phyloP scores from a whole-genome alignment of 306 rosid species.

The Bauhinia variegata region DNA sequence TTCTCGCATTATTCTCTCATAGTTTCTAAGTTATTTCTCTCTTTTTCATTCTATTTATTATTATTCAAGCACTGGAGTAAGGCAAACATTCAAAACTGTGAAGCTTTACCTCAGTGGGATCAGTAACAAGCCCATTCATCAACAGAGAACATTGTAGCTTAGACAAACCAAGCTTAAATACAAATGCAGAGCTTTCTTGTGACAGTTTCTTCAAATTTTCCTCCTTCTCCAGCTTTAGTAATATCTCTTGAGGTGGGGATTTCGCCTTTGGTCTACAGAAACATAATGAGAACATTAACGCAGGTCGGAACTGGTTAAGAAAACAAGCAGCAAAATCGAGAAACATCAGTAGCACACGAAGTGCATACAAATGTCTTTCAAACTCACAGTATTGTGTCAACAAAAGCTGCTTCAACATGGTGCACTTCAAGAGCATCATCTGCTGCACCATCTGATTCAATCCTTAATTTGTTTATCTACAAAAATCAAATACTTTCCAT shows the following conservation, averaged over 20 bases:
- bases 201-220: constrained; percentile 68
- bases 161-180: constrained; percentile 79
- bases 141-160: constrained; percentile 69
- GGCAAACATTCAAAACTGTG: constrained; percentile 20
- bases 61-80: too few relatives aligned
- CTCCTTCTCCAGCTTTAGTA: constrained; percentile 82
- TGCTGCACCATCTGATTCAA: constrained; percentile 61
- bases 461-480: constrained; percentile 76
- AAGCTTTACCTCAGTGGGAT: constrained; percentile 73
- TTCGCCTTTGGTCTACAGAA: constrained; percentile 78
- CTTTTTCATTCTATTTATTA: too few relatives aligned
- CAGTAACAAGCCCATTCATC: constrained; percentile 92
- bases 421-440: constrained; percentile 74
- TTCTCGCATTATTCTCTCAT: too few relatives aligned
- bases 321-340: constrained; percentile 22
- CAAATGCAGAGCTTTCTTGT: constrained; percentile 74
- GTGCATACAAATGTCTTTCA: neutral
- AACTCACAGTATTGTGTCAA: constrained; percentile 88
- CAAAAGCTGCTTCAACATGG: constrained; percentile 93
- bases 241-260: constrained; percentile 85
- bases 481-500: constrained; percentile 29
- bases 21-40: too few relatives aligned
- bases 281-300: constrained; percentile 31
- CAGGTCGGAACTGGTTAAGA: constrained; percentile 7
- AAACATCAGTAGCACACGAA: constrained; percentile 24